Evolutionary conservation across 148 eudicot species (phyloP), one percentile per base, ranked within the genome.

Genomic region (Rhododendron williamsianum): DNA sequence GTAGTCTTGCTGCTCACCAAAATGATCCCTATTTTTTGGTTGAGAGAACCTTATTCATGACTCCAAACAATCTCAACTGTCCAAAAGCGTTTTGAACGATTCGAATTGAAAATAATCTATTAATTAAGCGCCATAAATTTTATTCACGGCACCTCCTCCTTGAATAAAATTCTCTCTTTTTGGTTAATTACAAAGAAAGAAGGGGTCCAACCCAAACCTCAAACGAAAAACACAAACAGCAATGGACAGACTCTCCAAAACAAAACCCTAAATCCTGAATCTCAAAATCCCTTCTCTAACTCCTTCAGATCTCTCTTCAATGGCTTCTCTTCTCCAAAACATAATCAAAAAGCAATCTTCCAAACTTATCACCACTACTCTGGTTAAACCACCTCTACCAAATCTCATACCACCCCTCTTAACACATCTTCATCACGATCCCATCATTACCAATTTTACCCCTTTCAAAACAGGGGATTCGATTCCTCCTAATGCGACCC

Each of bases 301-400:
- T 1, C 76, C 10, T 30, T n/a, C 1, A 46, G 49, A 7, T 65
- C 72, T 80, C 25, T 1, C 82, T 38, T 73, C 84, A 86, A 88
- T 85, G 82, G 78, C 90, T 84, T 84, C 88, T 41, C 35, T 84
- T 81, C 83, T 88, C 74, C 90, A 88, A 5, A 86, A 84, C 41
- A 82, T 88, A 51, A 38, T 86, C 16, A 83, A 76, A 41, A 83
- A 36, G 9, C 88, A 86, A 58, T 73, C 90, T 4, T 36, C 81
- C 30, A 27, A 87, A 13, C 54, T 49, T 65, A 19, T 83, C 30
- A 19, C 82, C 77, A 6, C 87, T 4, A 46, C 77, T 69, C 74
- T 84, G 56, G 46, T 9, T 33, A 87, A 78, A 54, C 86, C 36
- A 9, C 80, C 25, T 6, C 33, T 45, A 3, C 49, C 33, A 30